Evolutionary conservation across 2,329 filamentous ascomycete genomes (phyloP), one percentile per base, ranked within the genome.

Genomic region (Macroventuria anomochaeta): DNA sequence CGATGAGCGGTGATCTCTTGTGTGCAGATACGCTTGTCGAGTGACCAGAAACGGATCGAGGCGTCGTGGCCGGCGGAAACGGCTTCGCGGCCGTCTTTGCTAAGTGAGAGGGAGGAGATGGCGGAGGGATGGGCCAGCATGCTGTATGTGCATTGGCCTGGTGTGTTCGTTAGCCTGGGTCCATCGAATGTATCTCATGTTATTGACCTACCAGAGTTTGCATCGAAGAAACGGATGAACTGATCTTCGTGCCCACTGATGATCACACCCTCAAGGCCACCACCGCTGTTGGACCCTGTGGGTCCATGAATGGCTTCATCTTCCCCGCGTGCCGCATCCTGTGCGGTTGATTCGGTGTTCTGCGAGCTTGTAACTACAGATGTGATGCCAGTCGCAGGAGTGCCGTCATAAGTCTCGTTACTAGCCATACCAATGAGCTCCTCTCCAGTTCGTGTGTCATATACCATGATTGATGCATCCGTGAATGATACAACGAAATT

Each of bases 111-210:
- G 21, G 90, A 89, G 1, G 95, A 96, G 62, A 99, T 97, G 51
- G 95, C 88, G 3, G 93, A 89, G 0, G 95, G 92, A 67, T 99
- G 95, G 5, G 95, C 95, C 55, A 97, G 86, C 95, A 99, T 99
- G 69, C 90, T 96, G 77, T 99, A 99, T 60, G 95, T 97, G 78
- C 93, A 97, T 91, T 99, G 95, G 52, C 95, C 95, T 97, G 62
- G 15, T 40, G 57, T 34, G 15, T 15, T 12, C 17, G 12, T 43
- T 36, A 41, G 33, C 20, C 38, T 12, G 3, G 3, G 5, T 31
- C 11, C 11, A 8, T 10, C 7, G n/a, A 17, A 23, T 17, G 2
- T 5, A 5, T 15, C 32, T 17, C 7, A 6, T 11, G n/a, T 11
- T 23, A 15, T 13, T 36, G 6, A 13, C 90, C 77, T 88, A 97